These are phyloP conservation scores for Trichophaea hybrida DNA, from an alignment of 2,329 filamentous ascomycete species.

Conservation along the genomic window DNA sequence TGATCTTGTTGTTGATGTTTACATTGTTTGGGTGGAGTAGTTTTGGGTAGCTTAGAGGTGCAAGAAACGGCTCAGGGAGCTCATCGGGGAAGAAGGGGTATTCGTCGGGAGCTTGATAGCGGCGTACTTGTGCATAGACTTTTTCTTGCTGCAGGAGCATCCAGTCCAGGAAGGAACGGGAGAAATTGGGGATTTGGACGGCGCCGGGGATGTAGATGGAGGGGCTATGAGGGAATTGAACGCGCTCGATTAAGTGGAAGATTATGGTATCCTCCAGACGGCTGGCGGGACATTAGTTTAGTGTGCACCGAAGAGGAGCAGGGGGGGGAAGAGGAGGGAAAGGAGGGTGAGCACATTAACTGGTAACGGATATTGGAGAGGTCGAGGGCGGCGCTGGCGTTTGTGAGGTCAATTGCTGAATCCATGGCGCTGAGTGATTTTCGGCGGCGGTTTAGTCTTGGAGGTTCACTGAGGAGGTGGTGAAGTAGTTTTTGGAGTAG, in stretches of 20 bases:
- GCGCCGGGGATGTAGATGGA: constrained; percentile 73
- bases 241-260: constrained; percentile 90
- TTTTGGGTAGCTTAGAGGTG: constrained; percentile 70
- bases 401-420: constrained; percentile 70
- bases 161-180: constrained; percentile 79
- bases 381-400: constrained; percentile 73
- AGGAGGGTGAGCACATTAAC: constrained; percentile 48
- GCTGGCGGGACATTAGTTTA: constrained; percentile 36
- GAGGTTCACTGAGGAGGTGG: not conserved
- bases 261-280: constrained; percentile 96
- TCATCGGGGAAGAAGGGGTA: constrained; percentile 88
- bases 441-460: not conserved
- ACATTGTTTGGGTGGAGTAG: constrained; percentile 82
- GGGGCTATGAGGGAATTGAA: constrained; percentile 87
- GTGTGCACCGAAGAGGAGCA: constrained; percentile 13
- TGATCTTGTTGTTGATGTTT: constrained; percentile 79
- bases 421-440: constrained; percentile 50
- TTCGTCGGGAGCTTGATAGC: constrained; percentile 92
- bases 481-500: not conserved
- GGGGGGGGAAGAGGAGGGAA: not conserved
- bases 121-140: constrained; percentile 80
- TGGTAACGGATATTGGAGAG: constrained; percentile 85
- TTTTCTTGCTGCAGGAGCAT: constrained; percentile 79
- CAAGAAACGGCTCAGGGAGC: constrained; percentile 67
- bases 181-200: constrained; percentile 56